These are phyloP conservation scores for Wickerhamomyces sydowiorum DNA, from an alignment of 805 yeast species.

Conservation along the genomic window DNA sequence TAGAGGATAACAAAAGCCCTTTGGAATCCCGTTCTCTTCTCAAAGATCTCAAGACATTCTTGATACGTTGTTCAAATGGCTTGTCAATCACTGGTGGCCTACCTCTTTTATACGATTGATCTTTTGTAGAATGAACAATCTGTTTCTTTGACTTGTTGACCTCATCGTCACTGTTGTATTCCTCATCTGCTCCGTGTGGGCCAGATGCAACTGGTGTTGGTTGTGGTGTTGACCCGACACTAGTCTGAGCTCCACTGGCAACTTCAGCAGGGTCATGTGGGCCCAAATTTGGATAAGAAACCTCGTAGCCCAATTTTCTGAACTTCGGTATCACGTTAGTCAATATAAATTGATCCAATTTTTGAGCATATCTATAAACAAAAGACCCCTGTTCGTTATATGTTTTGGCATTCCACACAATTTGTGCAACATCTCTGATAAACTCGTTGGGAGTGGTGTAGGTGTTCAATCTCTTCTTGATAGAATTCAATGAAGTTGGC, in stretches of 20 bases:
- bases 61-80: constrained; percentile 89
- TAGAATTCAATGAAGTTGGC: constrained; percentile 78
- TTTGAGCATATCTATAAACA: constrained; percentile 63
- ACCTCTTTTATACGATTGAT: constrained; percentile 53
- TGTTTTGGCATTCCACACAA: constrained; percentile 84
- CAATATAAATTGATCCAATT: constrained; percentile 34
- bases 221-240: neutral
- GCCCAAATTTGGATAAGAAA: constrained; percentile 33
- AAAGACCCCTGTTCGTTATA: constrained; percentile 69
- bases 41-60: constrained; percentile 74
- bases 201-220: neutral
- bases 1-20: constrained; percentile 45
- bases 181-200: constrained; percentile 1
- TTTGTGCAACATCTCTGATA: constrained; percentile 72
- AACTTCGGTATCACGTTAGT: constrained; percentile 30
- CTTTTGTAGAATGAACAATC: constrained; percentile 8
- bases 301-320: constrained; percentile 26
- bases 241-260: constrained; percentile 11
- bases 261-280: constrained; percentile 9
- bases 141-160: constrained; percentile 1
- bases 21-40: constrained; percentile 61
- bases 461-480: constrained; percentile 50
- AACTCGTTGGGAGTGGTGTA: constrained; percentile 65
- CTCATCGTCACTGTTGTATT: constrained; percentile 2
- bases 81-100: constrained; percentile 88